Base-by-base conservation (phyloP, 2,329 filamentous ascomycete species). In the Fusarium verticillioides region DNA sequence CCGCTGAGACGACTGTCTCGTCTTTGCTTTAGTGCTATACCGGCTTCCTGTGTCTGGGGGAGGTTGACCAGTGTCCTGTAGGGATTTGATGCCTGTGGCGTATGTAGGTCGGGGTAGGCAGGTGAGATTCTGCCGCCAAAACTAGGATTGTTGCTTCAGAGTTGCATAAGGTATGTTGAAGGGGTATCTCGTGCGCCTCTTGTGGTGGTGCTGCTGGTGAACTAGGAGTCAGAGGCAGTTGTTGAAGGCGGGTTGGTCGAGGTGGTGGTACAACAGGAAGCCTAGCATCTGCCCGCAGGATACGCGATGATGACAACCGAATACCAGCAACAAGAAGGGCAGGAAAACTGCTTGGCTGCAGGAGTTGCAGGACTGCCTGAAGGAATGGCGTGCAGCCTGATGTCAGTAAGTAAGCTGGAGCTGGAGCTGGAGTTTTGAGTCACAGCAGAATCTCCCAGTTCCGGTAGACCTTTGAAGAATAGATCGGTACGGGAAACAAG, bases 91-190 rank as follows among this genome's bases (percentile, higher is more conserved):
- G 62, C 58, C 57, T 76, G 59, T 73, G 66, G 66, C 58, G 63
- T 70, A 70, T 72, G 68, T 76, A 66, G 44, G 72, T 62, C 34
- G 54, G 60, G 50, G 68, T 65, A 73, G 42, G 64, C 50, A 72
- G 42, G 71, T 73, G 66, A 77, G 73, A 72, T 67, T 50, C 32
- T 69, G 66, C 63, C 53, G 39, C 69, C 58, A 63, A 60, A 66
- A 74, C 71, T 60, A 62, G 71, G 71, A 69, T 66, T 64, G 30
- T 64, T 44, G 57, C 63, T 66, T 63, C 62, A 69, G 60, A 66
- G 69, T 36, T 67, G 73, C 75, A 75, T 75, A 60, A 64, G 69
- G 56, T 76, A 74, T 77, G 65, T 72, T 70, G 19, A 53, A 72
- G 63, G 65, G 44, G 70, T 75, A 73, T 66, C 72, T 72, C 66